These are phyloP conservation scores for Cyclostephanos invisitatus DNA, from an alignment of 108 stramenopile species.

Conservation along the genomic window DNA sequence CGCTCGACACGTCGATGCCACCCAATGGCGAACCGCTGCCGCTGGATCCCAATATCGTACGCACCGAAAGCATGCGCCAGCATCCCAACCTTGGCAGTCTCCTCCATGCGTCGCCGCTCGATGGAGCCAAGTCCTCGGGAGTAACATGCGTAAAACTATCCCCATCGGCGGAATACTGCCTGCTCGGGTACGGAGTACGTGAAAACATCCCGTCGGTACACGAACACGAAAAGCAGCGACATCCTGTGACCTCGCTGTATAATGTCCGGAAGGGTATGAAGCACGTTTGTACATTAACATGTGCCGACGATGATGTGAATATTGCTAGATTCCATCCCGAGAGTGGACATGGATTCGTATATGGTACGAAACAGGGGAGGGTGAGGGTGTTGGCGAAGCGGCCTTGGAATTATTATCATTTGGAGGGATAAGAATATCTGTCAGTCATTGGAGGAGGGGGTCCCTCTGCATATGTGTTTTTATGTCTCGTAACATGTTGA, in stretches of 20 bases:
- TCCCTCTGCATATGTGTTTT: background rate
- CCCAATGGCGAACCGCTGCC: slow-evolving; percentile 15
- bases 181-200: slow-evolving; percentile 91
- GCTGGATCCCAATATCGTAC: slow-evolving; percentile 22
- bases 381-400: slow-evolving; percentile 73
- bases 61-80: slow-evolving; percentile 53
- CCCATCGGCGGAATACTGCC: slow-evolving; percentile 88
- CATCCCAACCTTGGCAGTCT: slow-evolving; percentile 75
- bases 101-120: slow-evolving; percentile 77
- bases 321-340: slow-evolving; percentile 96
- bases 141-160: slow-evolving; percentile 95
- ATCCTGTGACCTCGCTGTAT: slow-evolving; percentile 85
- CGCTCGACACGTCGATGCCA: slow-evolving; percentile 66
- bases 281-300: slow-evolving; percentile 77
- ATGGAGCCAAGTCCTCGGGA: slow-evolving; percentile 73
- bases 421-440: slow-evolving; percentile 10
- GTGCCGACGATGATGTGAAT: slow-evolving; percentile 93
- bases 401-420: slow-evolving; percentile 85
- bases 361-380: slow-evolving; percentile 96
- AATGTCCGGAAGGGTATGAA: slow-evolving; percentile 69
- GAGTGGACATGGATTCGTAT: slow-evolving; percentile 94
- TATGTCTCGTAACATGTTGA: slow-evolving; percentile 6
- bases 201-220: slow-evolving; percentile 60
- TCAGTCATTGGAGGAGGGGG: background rate
- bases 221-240: slow-evolving; percentile 44